Percentiles rank a stretch among this genome's conserved stretches.
Conservation (phyloP, 352 stramenopile genomes). For the Detonula confervacea region DNA sequence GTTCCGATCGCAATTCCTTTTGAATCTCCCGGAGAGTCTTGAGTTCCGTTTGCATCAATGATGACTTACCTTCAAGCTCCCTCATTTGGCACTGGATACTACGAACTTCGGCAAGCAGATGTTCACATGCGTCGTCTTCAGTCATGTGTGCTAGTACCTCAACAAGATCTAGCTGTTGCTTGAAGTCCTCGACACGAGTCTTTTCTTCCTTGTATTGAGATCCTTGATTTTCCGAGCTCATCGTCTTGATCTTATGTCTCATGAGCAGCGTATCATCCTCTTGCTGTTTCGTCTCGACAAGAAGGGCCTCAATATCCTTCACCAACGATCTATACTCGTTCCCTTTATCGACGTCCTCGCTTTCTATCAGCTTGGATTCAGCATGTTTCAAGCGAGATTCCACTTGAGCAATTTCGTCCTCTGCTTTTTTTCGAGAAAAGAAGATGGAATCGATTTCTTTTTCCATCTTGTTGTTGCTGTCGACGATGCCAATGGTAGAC, state of each 20-base stretch:
- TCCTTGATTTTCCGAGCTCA: slow-evolving; percentile 11
- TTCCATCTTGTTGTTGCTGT: slow-evolving; percentile 37
- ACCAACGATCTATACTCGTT: slow-evolving; percentile 23
- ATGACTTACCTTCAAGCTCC: slow-evolving; percentile 27
- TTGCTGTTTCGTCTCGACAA: slow-evolving; percentile 19
- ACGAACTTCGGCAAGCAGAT: slow-evolving; percentile 35
- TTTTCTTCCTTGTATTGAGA: slow-evolving; percentile 20
- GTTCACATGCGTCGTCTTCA: slow-evolving; percentile 33
- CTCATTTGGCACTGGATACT: slow-evolving; percentile 10
- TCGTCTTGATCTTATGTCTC: slow-evolving; percentile 30
- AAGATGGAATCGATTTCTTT: slow-evolving; percentile 53
- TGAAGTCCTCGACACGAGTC: slow-evolving; percentile 23
- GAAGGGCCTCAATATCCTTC: slow-evolving; percentile 18
- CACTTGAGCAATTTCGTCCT: slow-evolving; percentile 34
- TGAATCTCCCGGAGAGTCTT: slow-evolving; percentile 24
- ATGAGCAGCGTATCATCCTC: slow-evolving; percentile 33
- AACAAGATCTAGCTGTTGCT: slow-evolving; percentile 16
- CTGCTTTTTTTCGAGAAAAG: slow-evolving; percentile 25
- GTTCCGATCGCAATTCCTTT: slow-evolving; percentile 22
- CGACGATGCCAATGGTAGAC: slow-evolving; percentile 7
- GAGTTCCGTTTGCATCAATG: slow-evolving; percentile 26
- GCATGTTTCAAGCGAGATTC: slow-evolving; percentile 27
- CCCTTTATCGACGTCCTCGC: slow-evolving; percentile 12
- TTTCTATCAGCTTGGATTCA: slow-evolving; percentile 15
- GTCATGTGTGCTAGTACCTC: slow-evolving; percentile 38